These are phyloP conservation scores for Geoglossum glabrum DNA, from an alignment of 495 filamentous ascomycete genomes.

Conservation along the genomic window DNA sequence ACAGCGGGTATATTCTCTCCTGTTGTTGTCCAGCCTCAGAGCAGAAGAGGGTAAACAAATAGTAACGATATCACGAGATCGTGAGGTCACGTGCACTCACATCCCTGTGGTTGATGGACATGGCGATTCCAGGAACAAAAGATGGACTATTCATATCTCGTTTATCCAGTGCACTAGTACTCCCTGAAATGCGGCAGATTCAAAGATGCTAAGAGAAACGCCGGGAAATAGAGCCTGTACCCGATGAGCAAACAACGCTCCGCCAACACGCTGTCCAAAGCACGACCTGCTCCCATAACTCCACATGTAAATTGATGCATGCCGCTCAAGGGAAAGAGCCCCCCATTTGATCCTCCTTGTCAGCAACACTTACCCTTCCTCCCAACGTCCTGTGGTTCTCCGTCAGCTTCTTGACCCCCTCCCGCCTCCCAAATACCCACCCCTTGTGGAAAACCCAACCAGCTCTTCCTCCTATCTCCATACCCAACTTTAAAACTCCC, in stretches of 20 bases:
- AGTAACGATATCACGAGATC: background rate
- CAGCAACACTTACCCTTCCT: slow-evolving; percentile 4
- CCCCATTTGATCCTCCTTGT: background rate
- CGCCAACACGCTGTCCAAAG: background rate
- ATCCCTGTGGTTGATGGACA: background rate
- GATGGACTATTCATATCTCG: background rate
- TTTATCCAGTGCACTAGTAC: background rate
- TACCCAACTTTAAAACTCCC: background rate
- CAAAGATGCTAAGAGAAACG: background rate
- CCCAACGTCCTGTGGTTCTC: background rate
- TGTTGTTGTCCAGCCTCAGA: background rate
- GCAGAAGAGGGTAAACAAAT: background rate
- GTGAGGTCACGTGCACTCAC: background rate
- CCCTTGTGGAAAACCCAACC: background rate
- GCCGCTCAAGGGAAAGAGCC: background rate
- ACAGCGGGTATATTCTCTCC: background rate
- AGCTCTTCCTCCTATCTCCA: background rate
- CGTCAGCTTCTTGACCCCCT: background rate
- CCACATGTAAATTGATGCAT: background rate
- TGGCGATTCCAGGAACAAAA: background rate
- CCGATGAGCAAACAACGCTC: background rate
- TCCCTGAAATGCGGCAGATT: background rate
- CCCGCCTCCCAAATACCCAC: background rate
- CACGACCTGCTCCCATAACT: background rate
- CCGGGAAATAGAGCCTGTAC: background rate